Evolutionary conservation across 2,329 filamentous ascomycete genomes (phyloP).

Genomic region (Xylaria sp.): DNA sequence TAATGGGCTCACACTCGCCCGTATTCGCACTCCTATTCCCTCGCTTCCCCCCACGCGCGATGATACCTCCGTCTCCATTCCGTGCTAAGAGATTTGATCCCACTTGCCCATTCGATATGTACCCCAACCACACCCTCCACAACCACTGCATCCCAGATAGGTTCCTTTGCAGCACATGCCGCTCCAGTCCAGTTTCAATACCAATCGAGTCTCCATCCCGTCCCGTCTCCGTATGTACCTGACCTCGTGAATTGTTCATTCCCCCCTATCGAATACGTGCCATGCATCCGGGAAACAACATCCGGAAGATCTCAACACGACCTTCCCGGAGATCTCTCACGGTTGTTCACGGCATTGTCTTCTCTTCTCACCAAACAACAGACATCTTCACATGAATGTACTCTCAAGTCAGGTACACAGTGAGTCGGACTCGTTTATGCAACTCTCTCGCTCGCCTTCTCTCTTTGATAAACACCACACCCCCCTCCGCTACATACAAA

Average conservation of each 20-base stretch:
- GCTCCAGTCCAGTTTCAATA: not conserved
- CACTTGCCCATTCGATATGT: not conserved
- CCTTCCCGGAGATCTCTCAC: not conserved
- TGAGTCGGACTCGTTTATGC: conserved; percentile 3
- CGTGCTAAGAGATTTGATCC: not conserved
- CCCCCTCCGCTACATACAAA: not conserved
- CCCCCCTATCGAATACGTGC: not conserved
- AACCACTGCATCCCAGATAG: not conserved
- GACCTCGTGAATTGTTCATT: not conserved
- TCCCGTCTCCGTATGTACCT: not conserved
- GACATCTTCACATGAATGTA: no score
- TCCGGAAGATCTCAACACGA: conserved; percentile 16
- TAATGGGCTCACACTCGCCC: not conserved
- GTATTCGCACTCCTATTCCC: not conserved
- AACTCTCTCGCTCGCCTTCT: not conserved
- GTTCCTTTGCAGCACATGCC: not conserved
- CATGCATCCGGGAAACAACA: conserved; percentile 15
- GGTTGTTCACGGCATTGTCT: not conserved
- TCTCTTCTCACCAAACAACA: no score
- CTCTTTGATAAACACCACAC: not conserved
- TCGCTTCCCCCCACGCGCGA: not conserved
- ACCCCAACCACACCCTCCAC: not conserved
- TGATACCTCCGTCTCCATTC: not conserved
- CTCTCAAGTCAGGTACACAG: no score
- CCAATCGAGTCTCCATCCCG: not conserved